Evolutionary conservation across 306 rosid genomes (phyloP).

Genomic region (Trifolium pratense): DNA sequence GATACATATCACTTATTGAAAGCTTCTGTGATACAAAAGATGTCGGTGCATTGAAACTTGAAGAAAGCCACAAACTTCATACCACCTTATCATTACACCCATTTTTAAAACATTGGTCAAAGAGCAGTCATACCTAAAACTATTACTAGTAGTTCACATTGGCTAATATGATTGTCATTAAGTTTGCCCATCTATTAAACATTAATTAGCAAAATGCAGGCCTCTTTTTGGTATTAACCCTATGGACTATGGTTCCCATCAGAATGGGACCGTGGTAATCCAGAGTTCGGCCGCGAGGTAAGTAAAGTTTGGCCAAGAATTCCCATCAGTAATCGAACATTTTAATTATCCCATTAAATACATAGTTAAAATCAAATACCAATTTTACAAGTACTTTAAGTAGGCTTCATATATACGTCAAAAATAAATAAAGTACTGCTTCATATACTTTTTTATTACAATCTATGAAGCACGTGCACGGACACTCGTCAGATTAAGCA

Average conservation of each 20-base stretch:
- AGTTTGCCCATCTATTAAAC: not conserved
- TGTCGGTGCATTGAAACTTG: not conserved
- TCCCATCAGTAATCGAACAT: not conserved
- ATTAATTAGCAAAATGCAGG: not conserved
- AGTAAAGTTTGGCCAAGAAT: too few relatives aligned
- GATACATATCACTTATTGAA: not conserved
- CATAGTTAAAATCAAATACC: not conserved
- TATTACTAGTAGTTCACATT: slow-evolving; percentile 4
- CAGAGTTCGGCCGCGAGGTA: too few relatives aligned
- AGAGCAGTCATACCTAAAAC: not conserved
- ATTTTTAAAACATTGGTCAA: not conserved
- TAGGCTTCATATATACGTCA: too few relatives aligned
- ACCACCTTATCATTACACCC: slow-evolving; percentile 15
- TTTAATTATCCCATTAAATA: not conserved
- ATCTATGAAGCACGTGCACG: too few relatives aligned
- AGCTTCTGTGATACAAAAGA: not conserved
- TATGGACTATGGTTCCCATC: too few relatives aligned
- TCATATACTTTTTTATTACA: not conserved
- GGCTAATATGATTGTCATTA: not conserved
- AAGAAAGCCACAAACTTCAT: slow-evolving; percentile 4
- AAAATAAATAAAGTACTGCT: too few relatives aligned
- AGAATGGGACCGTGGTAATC: too few relatives aligned
- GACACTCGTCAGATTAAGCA: too few relatives aligned
- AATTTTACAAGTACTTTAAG: not conserved
- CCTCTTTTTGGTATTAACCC: too few relatives aligned